These are phyloP conservation scores for Penicillium sp. DNA, from an alignment of 2,329 filamentous ascomycete species.

Conservation along the genomic window DNA sequence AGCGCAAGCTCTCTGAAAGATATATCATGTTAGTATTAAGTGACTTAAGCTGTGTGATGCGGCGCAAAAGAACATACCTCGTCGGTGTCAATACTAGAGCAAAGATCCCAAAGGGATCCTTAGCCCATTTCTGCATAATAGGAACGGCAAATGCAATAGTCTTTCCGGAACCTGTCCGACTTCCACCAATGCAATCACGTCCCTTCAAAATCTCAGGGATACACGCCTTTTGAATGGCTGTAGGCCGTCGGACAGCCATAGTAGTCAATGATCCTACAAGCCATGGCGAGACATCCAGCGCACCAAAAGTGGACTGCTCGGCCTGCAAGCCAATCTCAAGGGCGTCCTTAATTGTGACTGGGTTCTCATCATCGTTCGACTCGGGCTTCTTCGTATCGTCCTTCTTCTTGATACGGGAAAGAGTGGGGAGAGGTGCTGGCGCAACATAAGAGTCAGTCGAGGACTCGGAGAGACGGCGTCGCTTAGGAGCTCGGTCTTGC, in stretches of 20 bases:
- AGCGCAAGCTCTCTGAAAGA: slow-evolving; percentile 78
- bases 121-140: slow-evolving; percentile 88
- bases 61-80: slow-evolving; percentile 48
- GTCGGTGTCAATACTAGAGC: slow-evolving; percentile 87
- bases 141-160: slow-evolving; percentile 94
- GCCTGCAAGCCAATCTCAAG: slow-evolving; percentile 45
- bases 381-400: slow-evolving; percentile 19
- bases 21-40: neutral
- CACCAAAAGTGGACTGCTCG: slow-evolving; percentile 62
- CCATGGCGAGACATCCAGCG: slow-evolving; percentile 78
- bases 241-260: slow-evolving; percentile 84
- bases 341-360: slow-evolving; percentile 41
- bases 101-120: slow-evolving; percentile 90
- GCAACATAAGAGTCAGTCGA: slow-evolving; percentile 36
- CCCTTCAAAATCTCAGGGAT: slow-evolving; percentile 92
- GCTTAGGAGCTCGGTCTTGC: slow-evolving; percentile 37
- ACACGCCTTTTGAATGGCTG: slow-evolving; percentile 86
- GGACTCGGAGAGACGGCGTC: slow-evolving; percentile 40
- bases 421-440: slow-evolving; percentile 35
- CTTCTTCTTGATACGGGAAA: slow-evolving; percentile 46
- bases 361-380: slow-evolving; percentile 29
- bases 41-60: neutral
- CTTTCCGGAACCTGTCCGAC: slow-evolving; percentile 93
- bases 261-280: slow-evolving; percentile 74
- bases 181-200: slow-evolving; percentile 91